These are phyloP conservation scores for Neurospora sp. DNA, from an alignment of 495 filamentous ascomycete genomes.

Conservation along the genomic window DNA sequence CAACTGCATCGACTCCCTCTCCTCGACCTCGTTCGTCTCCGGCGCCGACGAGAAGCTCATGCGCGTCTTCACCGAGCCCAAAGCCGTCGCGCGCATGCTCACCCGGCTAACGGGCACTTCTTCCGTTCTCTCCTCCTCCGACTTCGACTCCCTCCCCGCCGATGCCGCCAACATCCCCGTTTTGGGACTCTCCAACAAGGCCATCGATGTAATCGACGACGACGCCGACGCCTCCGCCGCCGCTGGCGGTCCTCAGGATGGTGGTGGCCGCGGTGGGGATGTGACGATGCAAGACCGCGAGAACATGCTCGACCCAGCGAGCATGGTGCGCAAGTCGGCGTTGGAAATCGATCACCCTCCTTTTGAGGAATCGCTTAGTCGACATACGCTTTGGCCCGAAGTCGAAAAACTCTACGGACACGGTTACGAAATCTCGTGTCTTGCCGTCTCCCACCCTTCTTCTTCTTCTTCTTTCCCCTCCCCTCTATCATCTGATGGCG, in stretches of 20 bases:
- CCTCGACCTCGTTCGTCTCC: conserved; percentile 66
- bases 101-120: conserved; percentile 53
- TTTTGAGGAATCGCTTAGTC: conserved; percentile 76
- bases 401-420: conserved; percentile 96
- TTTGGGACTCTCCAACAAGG: conserved; percentile 93
- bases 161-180: conserved; percentile 91
- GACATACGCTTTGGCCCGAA: conserved; percentile 92
- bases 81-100: conserved; percentile 67
- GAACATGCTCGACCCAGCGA: conserved; percentile 29
- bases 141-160: conserved; percentile 44
- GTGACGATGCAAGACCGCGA: conserved; percentile 26
- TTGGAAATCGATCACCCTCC: conserved; percentile 59
- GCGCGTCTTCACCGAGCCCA: conserved; percentile 87
- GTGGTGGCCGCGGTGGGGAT: conserved; percentile 15
- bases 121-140: background rate
- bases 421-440: conserved; percentile 92
- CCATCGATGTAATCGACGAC: conserved; percentile 53
- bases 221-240: conserved; percentile 24
- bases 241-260: conserved; percentile 3
- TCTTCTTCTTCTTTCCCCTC: background rate
- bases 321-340: conserved; percentile 32
- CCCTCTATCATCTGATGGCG: background rate
- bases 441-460: conserved; percentile 56
- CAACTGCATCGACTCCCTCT: conserved; percentile 78
- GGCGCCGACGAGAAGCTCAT: conserved; percentile 98